A percentile compares a stretch with the other conserved stretches of the same genome.
phyloP scores from a whole-genome alignment of 2,329 filamentous ascomycete genomes.

The Clathrospora elynae region DNA sequence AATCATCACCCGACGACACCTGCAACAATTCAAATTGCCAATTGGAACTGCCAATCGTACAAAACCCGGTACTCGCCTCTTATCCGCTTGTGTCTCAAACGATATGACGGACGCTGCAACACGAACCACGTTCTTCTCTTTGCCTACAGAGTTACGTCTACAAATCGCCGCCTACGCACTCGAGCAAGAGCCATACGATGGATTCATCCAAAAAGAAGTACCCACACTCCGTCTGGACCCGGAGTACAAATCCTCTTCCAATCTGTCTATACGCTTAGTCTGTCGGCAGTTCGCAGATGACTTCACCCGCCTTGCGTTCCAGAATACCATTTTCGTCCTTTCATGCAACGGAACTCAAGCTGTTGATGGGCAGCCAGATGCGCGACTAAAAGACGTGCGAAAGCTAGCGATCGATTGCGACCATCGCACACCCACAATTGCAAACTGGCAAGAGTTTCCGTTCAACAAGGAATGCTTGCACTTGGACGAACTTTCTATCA shows the following conservation, averaged over 20 bases:
- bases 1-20: too few relatives aligned
- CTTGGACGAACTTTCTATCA: constrained; percentile 39
- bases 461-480: constrained; percentile 38
- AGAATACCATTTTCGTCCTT: constrained; percentile 44
- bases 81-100: neutral
- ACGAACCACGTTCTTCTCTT: constrained; percentile 24
- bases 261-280: constrained; percentile 43
- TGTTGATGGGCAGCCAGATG: constrained; percentile 30
- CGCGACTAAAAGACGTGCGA: constrained; percentile 34
- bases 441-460: constrained; percentile 39
- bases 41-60: too few relatives aligned
- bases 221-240: constrained; percentile 1
- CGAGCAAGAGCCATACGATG: constrained; percentile 28
- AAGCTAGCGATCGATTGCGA: constrained; percentile 37
- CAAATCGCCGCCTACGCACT: constrained; percentile 37
- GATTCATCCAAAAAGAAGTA: constrained; percentile 21
- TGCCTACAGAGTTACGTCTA: constrained; percentile 48
- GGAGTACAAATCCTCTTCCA: constrained; percentile 18
- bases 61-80: neutral
- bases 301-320: constrained; percentile 43
- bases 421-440: constrained; percentile 36
- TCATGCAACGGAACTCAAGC: constrained; percentile 3
- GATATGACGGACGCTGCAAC: constrained; percentile 2
- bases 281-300: constrained; percentile 49
- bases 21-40: too few relatives aligned